Evolutionary conservation across 371 early-diverging fungal genomes (phyloP), one percentile per base, ranked within the genome.

Genomic region (Neoconidiobolus thromboides): DNA sequence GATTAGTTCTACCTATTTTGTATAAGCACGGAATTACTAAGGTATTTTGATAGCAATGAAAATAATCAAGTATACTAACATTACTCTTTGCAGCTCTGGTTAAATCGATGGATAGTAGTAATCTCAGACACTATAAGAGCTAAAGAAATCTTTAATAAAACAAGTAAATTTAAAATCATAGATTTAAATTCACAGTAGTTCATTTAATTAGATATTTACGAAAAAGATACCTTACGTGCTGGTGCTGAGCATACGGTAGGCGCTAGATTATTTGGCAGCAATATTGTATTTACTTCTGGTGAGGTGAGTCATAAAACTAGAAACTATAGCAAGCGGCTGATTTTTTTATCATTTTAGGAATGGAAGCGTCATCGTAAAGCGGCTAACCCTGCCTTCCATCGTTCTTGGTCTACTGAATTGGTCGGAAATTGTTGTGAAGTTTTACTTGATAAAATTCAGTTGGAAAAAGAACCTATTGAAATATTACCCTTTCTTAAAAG

Each of bases 301-400:
- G 46, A 46, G n/a, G 46, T 46, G 26, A 26, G 26, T 26, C 26
- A 26, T 26, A 26, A 26, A 26, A 26, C 26, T 26, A 26, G 26
- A 26, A 26, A 26, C 26, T 26, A 26, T 26, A 26, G 26, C 26
- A 26, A 26, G 26, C 26, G 26, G 26, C 26, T 26, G 26, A 26
- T 26, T 26, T 26, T 26, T 26, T 26, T 26, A 26, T 26, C 26
- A 26, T 26, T 26, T 26, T 26, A 26, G 26, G 26, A 26, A 1
- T 68, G 68, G 68, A 59, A 63, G 26, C 59, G 62, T 1, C 68
- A 68, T 15, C 63, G 68, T 15, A 58, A 53, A 49, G 67, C 69
- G 6, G 68, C 66, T 1, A 72, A 70, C 12, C 71, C 72, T 0
- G 68, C 64, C 0, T 74, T 74, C 43, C 69, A 68, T 12, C 60